Evolutionary conservation across 495 filamentous ascomycete genomes (phyloP).

Genomic region (Astrocystis sublimbata): DNA sequence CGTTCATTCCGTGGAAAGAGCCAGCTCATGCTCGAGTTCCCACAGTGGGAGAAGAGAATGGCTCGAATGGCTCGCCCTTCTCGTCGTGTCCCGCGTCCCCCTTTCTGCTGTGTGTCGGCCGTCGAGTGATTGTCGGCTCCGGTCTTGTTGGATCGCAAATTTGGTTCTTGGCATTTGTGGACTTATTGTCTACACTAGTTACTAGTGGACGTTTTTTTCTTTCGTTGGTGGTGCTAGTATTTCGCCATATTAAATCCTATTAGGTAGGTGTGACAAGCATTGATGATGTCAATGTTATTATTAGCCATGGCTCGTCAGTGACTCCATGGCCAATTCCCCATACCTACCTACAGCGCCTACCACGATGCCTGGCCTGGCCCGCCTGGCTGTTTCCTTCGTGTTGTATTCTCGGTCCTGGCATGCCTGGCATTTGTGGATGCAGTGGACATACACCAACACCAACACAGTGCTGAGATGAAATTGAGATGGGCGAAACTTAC

Average conservation of each 20-base stretch:
- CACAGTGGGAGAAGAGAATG: background rate
- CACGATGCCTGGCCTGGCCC: background rate
- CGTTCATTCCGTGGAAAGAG: background rate
- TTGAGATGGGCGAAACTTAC: background rate
- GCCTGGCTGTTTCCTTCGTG: background rate
- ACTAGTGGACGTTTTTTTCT: conserved; percentile 4
- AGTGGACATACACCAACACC: background rate
- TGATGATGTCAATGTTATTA: conserved; percentile 19
- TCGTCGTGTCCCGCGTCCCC: background rate
- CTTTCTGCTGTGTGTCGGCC: conserved; percentile 7
- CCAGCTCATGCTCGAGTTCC: background rate
- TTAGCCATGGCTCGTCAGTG: conserved; percentile 2
- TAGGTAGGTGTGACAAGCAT: conserved; percentile 12
- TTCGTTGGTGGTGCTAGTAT: conserved; percentile 9
- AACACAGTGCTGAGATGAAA: conserved; percentile 10
- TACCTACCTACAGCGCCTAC: background rate
- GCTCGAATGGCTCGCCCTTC: background rate
- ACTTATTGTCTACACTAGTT: background rate
- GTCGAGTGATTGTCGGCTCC: conserved; percentile 9
- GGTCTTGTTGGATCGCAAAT: conserved; percentile 12
- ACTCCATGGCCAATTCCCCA: background rate
- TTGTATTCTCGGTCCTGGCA: background rate
- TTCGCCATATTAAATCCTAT: conserved; percentile 7
- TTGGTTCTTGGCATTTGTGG: background rate
- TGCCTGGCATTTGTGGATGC: background rate